Conservation (phyloP, 192 early-diverging fungal genomes). For the Ramicandelaber brevisporus region DNA sequence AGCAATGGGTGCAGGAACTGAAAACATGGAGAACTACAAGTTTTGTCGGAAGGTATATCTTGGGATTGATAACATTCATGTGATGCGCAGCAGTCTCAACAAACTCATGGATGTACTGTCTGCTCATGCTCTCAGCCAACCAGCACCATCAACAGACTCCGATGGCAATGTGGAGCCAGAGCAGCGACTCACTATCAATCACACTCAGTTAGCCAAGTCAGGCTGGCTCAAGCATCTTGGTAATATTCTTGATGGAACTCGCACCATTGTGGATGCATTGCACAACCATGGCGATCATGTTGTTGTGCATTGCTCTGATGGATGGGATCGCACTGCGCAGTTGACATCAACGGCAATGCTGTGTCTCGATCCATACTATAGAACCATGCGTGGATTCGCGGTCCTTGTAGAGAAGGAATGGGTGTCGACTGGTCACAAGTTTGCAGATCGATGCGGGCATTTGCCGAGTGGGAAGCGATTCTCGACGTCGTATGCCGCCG, state of each 20-base stretch:
- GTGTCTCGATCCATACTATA: slow-evolving; percentile 88
- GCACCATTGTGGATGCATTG: slow-evolving; percentile 54
- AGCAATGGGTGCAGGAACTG: slow-evolving; percentile 80
- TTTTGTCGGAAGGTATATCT: slow-evolving; percentile 65
- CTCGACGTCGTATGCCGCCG: too few relatives aligned
- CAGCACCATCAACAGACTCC: background rate
- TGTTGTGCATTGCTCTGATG: slow-evolving; percentile 94
- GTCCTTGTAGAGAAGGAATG: slow-evolving; percentile 93
- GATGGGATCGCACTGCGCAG: slow-evolving; percentile 96
- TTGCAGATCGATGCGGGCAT: slow-evolving; percentile 76
- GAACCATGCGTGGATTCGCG: slow-evolving; percentile 75
- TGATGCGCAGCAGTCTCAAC: slow-evolving; percentile 73
- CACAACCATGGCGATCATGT: slow-evolving; percentile 54
- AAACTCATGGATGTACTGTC: slow-evolving; percentile 37
- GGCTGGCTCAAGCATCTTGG: slow-evolving; percentile 76
- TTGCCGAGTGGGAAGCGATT: too few relatives aligned
- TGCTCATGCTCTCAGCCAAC: too few relatives aligned
- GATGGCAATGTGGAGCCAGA: background rate
- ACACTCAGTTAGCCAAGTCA: slow-evolving; percentile 29
- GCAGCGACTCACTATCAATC: slow-evolving; percentile 15
- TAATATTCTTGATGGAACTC: slow-evolving; percentile 52
- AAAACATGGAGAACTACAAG: slow-evolving; percentile 80
- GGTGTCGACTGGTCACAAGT: slow-evolving; percentile 94
- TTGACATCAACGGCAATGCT: slow-evolving; percentile 66
- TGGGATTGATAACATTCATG: slow-evolving; percentile 97